Evolutionary conservation across 257 asterid species (phyloP).

Genomic region (Nicotiana otophora): DNA sequence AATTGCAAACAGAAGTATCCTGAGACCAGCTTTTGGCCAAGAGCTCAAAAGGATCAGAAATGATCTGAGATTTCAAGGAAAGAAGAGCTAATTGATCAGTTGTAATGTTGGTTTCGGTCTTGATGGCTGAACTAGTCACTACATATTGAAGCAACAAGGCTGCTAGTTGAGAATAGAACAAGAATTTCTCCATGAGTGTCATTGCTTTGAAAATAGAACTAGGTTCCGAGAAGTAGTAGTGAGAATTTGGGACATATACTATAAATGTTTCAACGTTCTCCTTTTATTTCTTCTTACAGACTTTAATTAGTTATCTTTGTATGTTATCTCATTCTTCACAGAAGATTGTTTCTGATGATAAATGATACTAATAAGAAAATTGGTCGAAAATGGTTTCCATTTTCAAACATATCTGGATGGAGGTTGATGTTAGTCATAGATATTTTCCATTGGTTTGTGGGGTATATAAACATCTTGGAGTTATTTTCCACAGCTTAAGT

Average conservation of each 20-base stretch:
- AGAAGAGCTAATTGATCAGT: slow-evolving; percentile 13
- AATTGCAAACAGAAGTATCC: slow-evolving; percentile 10
- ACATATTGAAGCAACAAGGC: neutral
- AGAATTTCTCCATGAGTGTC: neutral
- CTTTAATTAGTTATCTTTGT: neutral
- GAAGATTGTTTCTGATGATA: too few relatives aligned
- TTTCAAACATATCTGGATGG: neutral
- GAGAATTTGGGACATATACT: too few relatives aligned
- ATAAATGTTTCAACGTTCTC: neutral
- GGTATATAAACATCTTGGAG: neutral
- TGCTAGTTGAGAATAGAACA: neutral
- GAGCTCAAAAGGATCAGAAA: slow-evolving; percentile 3
- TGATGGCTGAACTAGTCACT: neutral
- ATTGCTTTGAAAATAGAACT: neutral
- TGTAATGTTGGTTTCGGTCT: neutral
- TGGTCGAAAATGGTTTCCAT: neutral
- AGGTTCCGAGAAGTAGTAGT: too few relatives aligned
- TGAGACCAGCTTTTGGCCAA: slow-evolving; percentile 12
- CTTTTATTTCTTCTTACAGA: neutral
- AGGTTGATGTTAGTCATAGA: neutral
- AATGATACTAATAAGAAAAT: too few relatives aligned
- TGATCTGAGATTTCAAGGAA: neutral
- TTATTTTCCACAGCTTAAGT: too few relatives aligned
- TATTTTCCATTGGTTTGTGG: neutral
- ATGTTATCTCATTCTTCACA: too few relatives aligned